Evolutionary conservation across 257 asterid species (phyloP), one percentile per base, ranked within the genome.

Genomic region (Nicotiana undulata): DNA sequence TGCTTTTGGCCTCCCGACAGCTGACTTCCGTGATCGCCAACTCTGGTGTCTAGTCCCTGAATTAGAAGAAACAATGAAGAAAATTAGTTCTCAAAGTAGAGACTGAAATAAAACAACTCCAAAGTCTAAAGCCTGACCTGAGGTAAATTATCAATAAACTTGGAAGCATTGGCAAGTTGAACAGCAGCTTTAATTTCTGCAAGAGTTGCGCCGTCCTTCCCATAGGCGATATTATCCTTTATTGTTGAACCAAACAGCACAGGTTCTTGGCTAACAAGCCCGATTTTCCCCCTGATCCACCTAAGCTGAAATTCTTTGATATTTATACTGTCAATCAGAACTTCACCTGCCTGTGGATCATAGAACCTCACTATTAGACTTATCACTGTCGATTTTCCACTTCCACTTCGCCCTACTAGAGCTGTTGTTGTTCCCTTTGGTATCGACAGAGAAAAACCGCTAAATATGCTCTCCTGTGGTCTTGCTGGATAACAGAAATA

Each of bases 141-240:
- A 2, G 97, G 97, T 51, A 93, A 75, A 82, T 93, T 89, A 81
- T 91, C 96, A 15, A 92, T 89, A 84, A 92, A 93, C 52, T 88
- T 93, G 59, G 97, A 89, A 68, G 98, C 98, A 63, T 92, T 93
- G 11, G 98, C 96, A n/a, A 87, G 86, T 85, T 89, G 90, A 17
- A 90, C 72, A 3, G 96, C 98, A 0, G 84, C 81, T 86, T 87
- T 83, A 34, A 92, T 91, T 86, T 92, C 96, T 84, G 90, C 89
- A 61, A 81, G 83, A 29, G 93, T 91, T 9, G 97, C 98, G 29
- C 90, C 89, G 0, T 92, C 90, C 81, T 91, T 93, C 16, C 98
- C 97, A 13, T 93, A 93, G 0, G 93, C 86, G 72, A 93, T 92
- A 59, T 93, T 93, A 9, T 93, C 97, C 93, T 91, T 92, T 68